Evolutionary conservation across 306 rosid genomes (phyloP).

Genomic region (Prunus salicina): DNA sequence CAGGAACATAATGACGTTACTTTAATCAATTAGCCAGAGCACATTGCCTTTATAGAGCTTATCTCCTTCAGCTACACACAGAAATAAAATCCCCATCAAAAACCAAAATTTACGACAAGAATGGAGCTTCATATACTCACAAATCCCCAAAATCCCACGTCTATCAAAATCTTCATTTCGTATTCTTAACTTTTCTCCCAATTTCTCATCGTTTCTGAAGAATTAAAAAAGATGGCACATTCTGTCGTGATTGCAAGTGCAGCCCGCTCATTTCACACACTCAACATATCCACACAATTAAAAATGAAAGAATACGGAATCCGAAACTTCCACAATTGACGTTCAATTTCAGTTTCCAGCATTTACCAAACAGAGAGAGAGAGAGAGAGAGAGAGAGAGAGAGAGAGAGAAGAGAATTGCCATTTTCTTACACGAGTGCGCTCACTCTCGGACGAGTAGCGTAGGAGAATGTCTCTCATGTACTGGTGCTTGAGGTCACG

Average conservation of each 20-base stretch:
- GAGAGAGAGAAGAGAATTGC: neutral
- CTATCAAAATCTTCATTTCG: neutral
- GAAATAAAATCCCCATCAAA: neutral
- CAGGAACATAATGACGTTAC: neutral
- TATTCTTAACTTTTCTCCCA: neutral
- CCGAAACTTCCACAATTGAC: neutral
- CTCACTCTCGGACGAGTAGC: slow-evolving; percentile 65
- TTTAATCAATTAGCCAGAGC: neutral
- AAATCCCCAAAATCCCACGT: neutral
- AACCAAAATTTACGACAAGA: neutral
- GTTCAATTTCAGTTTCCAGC: neutral
- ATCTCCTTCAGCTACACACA: neutral
- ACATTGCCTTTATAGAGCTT: neutral
- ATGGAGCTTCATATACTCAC: neutral
- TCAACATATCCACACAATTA: neutral
- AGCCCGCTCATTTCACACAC: neutral
- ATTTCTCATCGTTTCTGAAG: neutral
- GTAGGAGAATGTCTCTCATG: slow-evolving; percentile 67
- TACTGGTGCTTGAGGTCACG: slow-evolving; percentile 70
- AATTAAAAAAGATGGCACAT: neutral
- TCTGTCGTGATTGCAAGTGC: neutral
- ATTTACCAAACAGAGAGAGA: neutral
- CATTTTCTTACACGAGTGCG: slow-evolving; percentile 58
- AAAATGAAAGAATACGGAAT: neutral
- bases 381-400: neutral